Evolutionary conservation across 768 basidiomycete species (phyloP), one percentile per base, ranked within the genome.

Genomic region (Rhodotorula paludigena): DNA sequence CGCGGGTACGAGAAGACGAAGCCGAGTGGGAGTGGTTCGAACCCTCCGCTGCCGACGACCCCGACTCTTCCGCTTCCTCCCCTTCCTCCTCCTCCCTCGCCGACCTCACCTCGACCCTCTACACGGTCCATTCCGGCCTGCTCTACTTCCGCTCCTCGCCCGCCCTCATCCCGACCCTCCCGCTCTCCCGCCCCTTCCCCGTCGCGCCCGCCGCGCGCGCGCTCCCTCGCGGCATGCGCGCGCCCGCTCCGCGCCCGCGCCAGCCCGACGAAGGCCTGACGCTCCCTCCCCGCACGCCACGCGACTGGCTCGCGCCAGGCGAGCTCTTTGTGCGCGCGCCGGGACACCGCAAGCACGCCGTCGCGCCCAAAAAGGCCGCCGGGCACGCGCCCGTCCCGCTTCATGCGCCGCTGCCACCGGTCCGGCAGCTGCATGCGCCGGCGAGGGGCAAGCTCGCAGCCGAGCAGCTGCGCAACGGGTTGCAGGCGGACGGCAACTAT

Each of bases 21-120:
- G 57, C 56, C 45, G 67, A 60, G 53, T 63, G 51, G 28, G 67
- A 68, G 41, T 63, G 57, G 62, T 68, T 62, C 62, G 67, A 68
- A 21, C 61, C 66, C 6, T n/a, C 62, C 11, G 25, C 6, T 9
- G 35, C 28, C 9, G 52, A 36, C n/a, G n/a, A n/a, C n/a, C n/a
- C n/a, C n/a, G n/a, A n/a, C n/a, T n/a, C n/a, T n/a, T n/a, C n/a
- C n/a, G n/a, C n/a, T n/a, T n/a, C n/a, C n/a, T n/a, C n/a, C n/a
- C n/a, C n/a, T n/a, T n/a, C n/a, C 20, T 41, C 59, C 12, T 6
- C 36, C 36, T 30, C 35, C 32, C 39, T 30, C 65, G 39, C 51
- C 15, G 51, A 36, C 66, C 30, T 49, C 58, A 54, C 55, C 45
- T 44, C 52, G 30, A 39, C 57, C 5, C 45, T 57, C 28, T 68